These are phyloP conservation scores for Scleroderma bovista DNA, from an alignment of 768 basidiomycete genomes.

Conservation along the genomic window DNA sequence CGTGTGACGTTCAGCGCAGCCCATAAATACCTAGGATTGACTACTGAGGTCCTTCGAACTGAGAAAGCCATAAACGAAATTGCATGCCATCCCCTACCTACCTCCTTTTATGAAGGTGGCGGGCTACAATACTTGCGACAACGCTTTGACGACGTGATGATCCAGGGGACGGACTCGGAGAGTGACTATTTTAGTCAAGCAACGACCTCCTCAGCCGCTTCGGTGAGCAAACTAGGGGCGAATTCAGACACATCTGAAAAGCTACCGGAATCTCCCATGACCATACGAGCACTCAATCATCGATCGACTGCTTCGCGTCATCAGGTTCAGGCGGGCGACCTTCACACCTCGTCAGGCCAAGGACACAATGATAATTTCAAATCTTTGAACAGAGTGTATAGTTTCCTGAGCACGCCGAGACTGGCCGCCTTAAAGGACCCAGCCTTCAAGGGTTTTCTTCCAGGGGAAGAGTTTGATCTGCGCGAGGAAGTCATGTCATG, in stretches of 20 bases:
- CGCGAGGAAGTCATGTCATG: conserved; percentile 96
- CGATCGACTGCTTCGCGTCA: conserved; percentile 39
- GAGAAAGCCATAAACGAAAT: conserved; percentile 97
- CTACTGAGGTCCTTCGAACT: conserved; percentile 90
- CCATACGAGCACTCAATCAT: conserved; percentile 20
- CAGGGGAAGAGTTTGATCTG: conserved; percentile 82
- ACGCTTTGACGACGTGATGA: conserved; percentile 66
- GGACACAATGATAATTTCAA: conserved; percentile 39
- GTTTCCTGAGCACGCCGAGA: conserved; percentile 46
- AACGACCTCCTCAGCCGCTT: conserved; percentile 12
- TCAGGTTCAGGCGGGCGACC: conserved; percentile 72
- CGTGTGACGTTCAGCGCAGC: conserved; percentile 97
- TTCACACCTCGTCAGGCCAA: conserved; percentile 53
- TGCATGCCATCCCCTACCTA: conserved; percentile 90
- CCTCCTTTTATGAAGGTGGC: conserved; percentile 87
- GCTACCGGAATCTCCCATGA: conserved; percentile 20
- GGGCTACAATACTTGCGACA: conserved; percentile 87
- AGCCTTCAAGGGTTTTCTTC: conserved; percentile 18
- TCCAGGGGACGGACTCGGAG: conserved; percentile 42
- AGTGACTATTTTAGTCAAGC: conserved; percentile 50
- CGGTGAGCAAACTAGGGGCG: conserved; percentile 16
- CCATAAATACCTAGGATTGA: conserved; percentile 92
- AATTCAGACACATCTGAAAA: conserved; percentile 10
- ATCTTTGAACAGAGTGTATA: conserved; percentile 43
- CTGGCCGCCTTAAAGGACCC: conserved; percentile 26